A percentile compares a stretch with the other conserved stretches of the same genome.
Conservation (phyloP, 441 rosid genomes). For the Gossypium gossypioides region DNA sequence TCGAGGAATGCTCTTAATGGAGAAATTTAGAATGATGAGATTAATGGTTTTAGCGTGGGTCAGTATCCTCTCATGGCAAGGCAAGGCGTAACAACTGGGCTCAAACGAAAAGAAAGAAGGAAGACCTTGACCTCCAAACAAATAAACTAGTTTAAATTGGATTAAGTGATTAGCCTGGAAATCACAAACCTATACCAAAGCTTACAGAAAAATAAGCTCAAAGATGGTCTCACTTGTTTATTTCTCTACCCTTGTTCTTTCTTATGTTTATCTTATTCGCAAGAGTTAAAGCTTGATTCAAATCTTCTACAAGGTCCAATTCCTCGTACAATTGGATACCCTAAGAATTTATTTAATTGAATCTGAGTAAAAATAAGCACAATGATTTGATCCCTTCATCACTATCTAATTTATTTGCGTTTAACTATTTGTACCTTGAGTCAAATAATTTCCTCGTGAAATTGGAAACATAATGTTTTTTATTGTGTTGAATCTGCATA, state of each 20-base stretch:
- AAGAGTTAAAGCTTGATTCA: background rate
- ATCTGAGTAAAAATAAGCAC: background rate
- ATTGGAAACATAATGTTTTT: too few species aligned
- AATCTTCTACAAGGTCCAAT: conserved; percentile 7
- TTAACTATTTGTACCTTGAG: background rate
- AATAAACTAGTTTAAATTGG: too few species aligned
- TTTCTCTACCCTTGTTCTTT: background rate
- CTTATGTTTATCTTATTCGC: background rate
- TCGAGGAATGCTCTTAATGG: too few species aligned
- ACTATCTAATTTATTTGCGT: background rate
- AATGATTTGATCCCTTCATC: background rate
- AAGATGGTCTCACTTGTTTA: background rate
- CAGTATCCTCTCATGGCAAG: too few species aligned
- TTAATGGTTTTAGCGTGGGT: too few species aligned
- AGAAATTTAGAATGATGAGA: too few species aligned
- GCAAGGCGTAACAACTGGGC: too few species aligned
- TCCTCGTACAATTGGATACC: background rate
- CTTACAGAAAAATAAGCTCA: background rate
- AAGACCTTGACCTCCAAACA: too few species aligned
- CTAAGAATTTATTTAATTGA: background rate
- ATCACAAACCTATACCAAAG: too few species aligned
- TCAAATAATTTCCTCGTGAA: background rate
- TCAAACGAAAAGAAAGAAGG: too few species aligned
- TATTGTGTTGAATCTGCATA: too few species aligned
- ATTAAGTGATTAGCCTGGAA: too few species aligned